Conservation (phyloP, 768 basidiomycete genomes). For the Panaeolus papilionaceus region DNA sequence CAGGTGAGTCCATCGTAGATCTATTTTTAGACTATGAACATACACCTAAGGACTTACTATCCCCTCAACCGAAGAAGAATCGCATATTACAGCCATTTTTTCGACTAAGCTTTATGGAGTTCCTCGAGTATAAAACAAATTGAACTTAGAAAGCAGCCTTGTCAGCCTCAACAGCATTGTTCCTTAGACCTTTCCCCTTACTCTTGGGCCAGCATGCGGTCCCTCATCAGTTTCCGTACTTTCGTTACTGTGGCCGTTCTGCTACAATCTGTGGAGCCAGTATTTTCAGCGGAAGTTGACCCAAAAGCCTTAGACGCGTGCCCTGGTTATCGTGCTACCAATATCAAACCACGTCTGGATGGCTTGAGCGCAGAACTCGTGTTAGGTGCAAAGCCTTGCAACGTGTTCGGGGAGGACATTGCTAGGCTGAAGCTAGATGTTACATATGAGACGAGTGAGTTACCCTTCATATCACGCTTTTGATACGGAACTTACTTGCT, state of each 20-base stretch:
- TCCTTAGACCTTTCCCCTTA: background rate
- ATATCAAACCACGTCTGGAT: background rate
- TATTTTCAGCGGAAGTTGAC: constrained; percentile 4
- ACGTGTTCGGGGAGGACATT: constrained; percentile 15
- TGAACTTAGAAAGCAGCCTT: background rate
- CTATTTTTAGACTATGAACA: too few species aligned
- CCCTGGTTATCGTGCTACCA: constrained; percentile 8
- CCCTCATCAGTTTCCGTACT: background rate
- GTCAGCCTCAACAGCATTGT: background rate
- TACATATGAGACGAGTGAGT: constrained; percentile 15
- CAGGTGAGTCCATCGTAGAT: too few species aligned
- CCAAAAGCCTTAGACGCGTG: background rate
- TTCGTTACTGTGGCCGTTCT: background rate
- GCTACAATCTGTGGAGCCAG: background rate
- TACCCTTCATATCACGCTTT: too few species aligned
- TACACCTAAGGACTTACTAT: too few species aligned
- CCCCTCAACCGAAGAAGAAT: background rate
- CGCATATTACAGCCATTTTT: too few species aligned
- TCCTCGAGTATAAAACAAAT: background rate
- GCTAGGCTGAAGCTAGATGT: constrained; percentile 4
- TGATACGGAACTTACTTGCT: too few species aligned
- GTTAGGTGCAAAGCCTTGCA: constrained; percentile 6
- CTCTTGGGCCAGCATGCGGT: background rate
- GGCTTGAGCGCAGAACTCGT: constrained; percentile 15
- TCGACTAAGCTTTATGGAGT: background rate